Evolutionary conservation across 139 green algal genomes (phyloP), one percentile per base, ranked within the genome.

Genomic region (Volvox reticuliferus): DNA sequence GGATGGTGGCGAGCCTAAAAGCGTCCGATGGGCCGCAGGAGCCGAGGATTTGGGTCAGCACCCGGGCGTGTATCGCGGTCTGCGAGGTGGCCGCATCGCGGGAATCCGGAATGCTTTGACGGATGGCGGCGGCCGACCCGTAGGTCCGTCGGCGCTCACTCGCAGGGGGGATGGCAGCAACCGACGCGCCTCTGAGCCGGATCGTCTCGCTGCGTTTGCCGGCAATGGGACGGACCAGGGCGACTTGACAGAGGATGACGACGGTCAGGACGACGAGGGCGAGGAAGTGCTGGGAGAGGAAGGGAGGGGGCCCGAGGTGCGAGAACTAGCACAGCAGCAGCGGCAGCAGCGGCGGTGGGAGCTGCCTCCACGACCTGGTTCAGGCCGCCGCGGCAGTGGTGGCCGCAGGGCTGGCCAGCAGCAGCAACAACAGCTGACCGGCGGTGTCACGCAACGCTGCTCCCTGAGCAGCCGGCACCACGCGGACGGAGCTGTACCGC

Each of bases 61-160:
- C 14, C 79, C 79, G 26, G 81, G 61, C 61, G 61, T 87, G 30
- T 87, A 61, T 50, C 81, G 81, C n/a, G 61, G 81, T 21, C 2
- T 32, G 17, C 81, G 81, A 26, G 81, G 81, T 32, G 28, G 81
- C 55, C 81, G 75, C 32, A 35, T 33, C 30, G 75, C 12, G 78
- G 37, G 14, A 22, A 55, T 55, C 5, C 44, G 44, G 9, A 55
- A 55, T 55, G 44, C 44, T 14, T 55, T 55, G 44, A 55, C 44
- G 44, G 44, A 55, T 55, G 44, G 73, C 26, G 73, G 73, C 26
- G 12, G 24, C 67, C 9, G 67, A 28, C 67, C 67, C 22, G 67
- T 26, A 12, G 67, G 22, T 26, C 67, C 12, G 67, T 28, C 22
- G 67, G 12, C 6, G 67, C 67, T 26, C 22, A 26, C 6, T 26